phyloP scores from a whole-genome alignment of 2,329 filamentous ascomycete species.

The Cladosporium cucumerinum region DNA sequence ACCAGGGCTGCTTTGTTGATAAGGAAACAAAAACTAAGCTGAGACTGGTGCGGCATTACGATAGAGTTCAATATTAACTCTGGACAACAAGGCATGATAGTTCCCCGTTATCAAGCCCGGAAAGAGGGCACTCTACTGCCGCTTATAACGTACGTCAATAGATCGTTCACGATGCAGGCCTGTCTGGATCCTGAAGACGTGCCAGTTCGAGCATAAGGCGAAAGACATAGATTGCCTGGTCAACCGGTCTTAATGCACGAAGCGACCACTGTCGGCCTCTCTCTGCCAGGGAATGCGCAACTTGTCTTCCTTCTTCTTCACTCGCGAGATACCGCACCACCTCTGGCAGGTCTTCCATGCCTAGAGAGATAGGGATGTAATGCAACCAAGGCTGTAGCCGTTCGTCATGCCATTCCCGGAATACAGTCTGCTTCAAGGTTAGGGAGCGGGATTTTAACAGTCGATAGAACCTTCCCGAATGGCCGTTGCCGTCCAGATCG shows the following conservation, averaged over 20 bases:
- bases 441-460: slow-evolving; percentile 48
- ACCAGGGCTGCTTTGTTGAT: too few species aligned
- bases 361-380: background rate
- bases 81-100: too few species aligned
- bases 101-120: too few species aligned
- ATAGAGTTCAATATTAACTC: too few species aligned
- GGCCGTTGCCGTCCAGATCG: slow-evolving; percentile 27
- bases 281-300: too few species aligned
- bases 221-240: background rate
- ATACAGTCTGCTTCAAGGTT: slow-evolving; percentile 44
- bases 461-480: slow-evolving; percentile 52
- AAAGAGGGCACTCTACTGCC: too few species aligned
- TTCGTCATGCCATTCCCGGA: background rate
- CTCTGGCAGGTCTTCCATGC: background rate
- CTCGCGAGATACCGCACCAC: background rate
- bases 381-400: background rate
- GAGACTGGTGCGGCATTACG: too few species aligned
- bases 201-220: background rate
- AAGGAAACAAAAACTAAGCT: too few species aligned
- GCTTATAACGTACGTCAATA: too few species aligned
- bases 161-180: background rate
- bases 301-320: background rate
- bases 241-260: background rate
- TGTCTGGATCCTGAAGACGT: background rate
- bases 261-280: background rate